Evolutionary conservation across 208 protist genomes (phyloP).

Genomic region (Porcisia hertigi): DNA sequence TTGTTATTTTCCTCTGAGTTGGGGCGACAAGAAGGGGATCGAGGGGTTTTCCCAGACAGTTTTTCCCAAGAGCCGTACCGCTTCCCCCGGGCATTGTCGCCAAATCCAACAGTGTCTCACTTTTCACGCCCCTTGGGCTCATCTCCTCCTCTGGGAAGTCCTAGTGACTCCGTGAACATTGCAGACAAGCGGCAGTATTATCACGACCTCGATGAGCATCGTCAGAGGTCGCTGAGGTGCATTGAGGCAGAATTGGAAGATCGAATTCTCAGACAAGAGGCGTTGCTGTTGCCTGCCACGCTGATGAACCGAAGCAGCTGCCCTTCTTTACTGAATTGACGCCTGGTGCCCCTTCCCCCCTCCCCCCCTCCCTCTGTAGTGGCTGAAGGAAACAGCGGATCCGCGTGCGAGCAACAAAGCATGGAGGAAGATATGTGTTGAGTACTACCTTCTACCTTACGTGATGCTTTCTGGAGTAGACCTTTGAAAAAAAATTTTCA

Average conservation of each 20-base stretch:
- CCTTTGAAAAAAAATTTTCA: neutral
- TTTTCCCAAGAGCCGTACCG: neutral
- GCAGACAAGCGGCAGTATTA: neutral
- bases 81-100: neutral
- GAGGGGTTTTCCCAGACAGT: neutral
- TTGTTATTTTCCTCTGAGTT: neutral
- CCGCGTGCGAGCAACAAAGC: neutral
- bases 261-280: conserved; percentile 1
- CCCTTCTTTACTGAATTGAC: neutral
- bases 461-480: neutral
- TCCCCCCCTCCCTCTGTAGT: too few relatives aligned
- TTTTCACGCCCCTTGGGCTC: neutral
- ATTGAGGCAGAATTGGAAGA: conserved; percentile 7
- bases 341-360: too few relatives aligned
- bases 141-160: neutral
- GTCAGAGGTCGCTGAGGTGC: neutral
- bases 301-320: neutral
- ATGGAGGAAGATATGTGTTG: neutral
- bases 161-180: conserved; percentile 4
- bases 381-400: neutral
- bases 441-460: neutral
- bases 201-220: neutral
- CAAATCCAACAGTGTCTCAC: neutral
- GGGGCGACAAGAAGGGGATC: neutral
- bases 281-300: neutral